phyloP scores from a whole-genome alignment of 1,284 basidiomycete genomes.

The Coriolopsis trogii region DNA sequence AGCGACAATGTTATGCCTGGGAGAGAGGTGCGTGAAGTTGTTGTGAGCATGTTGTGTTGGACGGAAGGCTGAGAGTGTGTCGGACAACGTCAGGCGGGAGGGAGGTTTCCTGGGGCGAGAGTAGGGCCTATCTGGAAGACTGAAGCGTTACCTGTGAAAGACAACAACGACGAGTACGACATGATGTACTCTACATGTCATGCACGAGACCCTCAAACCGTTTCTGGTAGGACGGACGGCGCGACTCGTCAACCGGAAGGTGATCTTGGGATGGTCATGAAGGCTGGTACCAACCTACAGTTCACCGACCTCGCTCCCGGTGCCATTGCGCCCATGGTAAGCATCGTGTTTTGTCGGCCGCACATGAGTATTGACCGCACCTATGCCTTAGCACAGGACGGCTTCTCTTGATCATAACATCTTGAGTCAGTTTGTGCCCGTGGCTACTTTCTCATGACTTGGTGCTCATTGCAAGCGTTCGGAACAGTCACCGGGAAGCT shows the following conservation, averaged over 20 bases:
- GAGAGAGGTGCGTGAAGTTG: no score
- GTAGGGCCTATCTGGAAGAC: constrained; percentile 52
- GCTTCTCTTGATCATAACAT: constrained; percentile 65
- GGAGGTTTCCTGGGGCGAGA: constrained; percentile 22
- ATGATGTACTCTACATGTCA: neutral
- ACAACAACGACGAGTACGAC: constrained; percentile 51
- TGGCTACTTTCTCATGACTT: neutral
- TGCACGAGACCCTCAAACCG: neutral
- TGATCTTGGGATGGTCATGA: constrained; percentile 47
- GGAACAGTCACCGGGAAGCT: constrained; percentile 54
- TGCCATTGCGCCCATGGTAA: constrained; percentile 51
- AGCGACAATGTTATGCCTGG: constrained; percentile 24
- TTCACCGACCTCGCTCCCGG: constrained; percentile 64
- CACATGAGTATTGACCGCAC: neutral
- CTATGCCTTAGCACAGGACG: constrained; percentile 41
- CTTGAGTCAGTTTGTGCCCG: constrained; percentile 42
- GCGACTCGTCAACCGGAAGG: constrained; percentile 43
- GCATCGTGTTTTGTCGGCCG: constrained; percentile 7
- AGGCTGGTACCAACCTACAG: constrained; percentile 50
- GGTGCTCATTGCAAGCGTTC: neutral
- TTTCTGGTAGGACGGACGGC: constrained; percentile 49
- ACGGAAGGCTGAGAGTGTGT: no score
- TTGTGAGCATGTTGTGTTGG: no score
- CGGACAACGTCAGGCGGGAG: constrained; percentile 13
- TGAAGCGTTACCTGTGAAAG: constrained; percentile 52